Evolutionary conservation across 306 rosid genomes (phyloP), one percentile per base, ranked within the genome.

Genomic region (Cucurbita pepo): DNA sequence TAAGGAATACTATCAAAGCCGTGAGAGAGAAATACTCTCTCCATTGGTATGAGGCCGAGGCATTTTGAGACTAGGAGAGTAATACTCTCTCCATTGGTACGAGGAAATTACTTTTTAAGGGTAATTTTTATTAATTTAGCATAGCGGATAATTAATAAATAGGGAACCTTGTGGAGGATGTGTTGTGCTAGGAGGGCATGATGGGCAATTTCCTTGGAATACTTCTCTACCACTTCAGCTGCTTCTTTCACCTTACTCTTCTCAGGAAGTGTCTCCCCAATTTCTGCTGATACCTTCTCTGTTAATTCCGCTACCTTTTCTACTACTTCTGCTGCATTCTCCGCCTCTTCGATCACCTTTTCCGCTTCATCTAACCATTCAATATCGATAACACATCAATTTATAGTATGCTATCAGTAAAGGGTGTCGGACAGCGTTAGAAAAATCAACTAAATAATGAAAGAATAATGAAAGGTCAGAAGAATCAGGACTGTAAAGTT

Each of bases 281-380:
- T 54, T 15, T 76, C 65, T 21, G 47, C 19, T 5, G 74, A 48
- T 5, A 41, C 73, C n/a, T 64, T 65, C n/a, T 76, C 79, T 8
- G 59, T 21, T 52, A 63, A 10, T 7, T 64, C 74, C 7, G 73
- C 79, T 50, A 40, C 65, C 7, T 76, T 53, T 53, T 76, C 79
- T 21, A 76, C 65, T 6, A 21, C 50, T 45, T 76, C 74, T 7
- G 63, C 73, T 36, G 54, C 65, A 21, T 10, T 14, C 41, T 76
- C 79, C 1, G 18, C 73, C 30, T 43, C 51, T 11, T 64, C 74
- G 7, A 65, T 52, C 8, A 13, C 25, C 36, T 9, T 18, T 64
- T 64, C 36, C 0, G 71, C 71, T 41, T 64, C 71, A 1, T 18
- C 71, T 64, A 40, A 63, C 38, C 16, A 13, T 57, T 6, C 40